Evolutionary conservation across 257 asterid genomes (phyloP), one percentile per base, ranked within the genome.

Genomic region (Solanum paucissectum): DNA sequence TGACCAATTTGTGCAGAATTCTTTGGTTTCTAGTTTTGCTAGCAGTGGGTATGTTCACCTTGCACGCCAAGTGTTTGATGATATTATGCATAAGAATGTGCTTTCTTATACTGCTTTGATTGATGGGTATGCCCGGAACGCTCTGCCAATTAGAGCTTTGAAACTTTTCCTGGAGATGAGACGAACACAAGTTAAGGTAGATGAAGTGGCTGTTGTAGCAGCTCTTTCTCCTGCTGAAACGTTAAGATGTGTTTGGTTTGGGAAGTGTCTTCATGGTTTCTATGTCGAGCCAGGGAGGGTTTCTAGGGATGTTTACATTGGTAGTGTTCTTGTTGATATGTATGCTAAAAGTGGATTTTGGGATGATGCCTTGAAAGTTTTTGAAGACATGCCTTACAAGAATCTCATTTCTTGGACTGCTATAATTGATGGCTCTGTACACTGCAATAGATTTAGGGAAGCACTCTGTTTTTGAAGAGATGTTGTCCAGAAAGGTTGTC

Each of bases 321-420:
- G 84, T 62, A 91, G 93, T 66, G 92, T 93, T 64, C 92, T 91
- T 21, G 88, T 93, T 49, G 93, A 93, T 88, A 93, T 92, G 96
- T 93, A 93, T 86, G 88, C 88, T 52, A 93, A 92, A 64, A 87
- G 93, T 32, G 91, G 92, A 21, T 88, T 81, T 46, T 90, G 90
- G 25, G 90, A 91, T 23, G 93, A 92, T 60, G 94, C 95, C 8
- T 68, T 87, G 60, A 84, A 44, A 84, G 92, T 87, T 62, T 92
- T 93, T 37, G 88, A n/a, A 12, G 90, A 87, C 18, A 91, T 88
- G 93, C 91, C 90, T 44, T 44, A 55, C 87, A 90, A 82, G 86
- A 92, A 93, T 62, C 62, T 88, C 33, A 91, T 93, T 82, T 91
- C 92, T 46, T 93, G 95, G 95, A 91, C 88, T 62, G 91, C 92